Percentiles rank a stretch among this genome's conserved stretches.
Conservation (phyloP, 345 rosid species). For the Gynandropsis gynandra region DNA sequence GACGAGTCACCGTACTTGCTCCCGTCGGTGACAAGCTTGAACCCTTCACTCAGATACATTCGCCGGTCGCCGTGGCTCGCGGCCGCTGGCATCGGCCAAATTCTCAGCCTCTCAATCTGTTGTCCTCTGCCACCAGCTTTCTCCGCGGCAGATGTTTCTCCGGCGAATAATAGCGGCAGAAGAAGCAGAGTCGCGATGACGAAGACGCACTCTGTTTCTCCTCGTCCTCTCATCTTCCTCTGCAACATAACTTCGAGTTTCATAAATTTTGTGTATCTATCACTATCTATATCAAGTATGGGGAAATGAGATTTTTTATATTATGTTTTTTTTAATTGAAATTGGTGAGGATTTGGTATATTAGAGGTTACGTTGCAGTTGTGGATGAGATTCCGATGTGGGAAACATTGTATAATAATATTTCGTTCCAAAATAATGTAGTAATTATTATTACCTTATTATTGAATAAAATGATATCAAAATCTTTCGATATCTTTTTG, state of each 20-base stretch:
- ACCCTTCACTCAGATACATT: slow-evolving; percentile 30
- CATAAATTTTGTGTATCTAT: background rate
- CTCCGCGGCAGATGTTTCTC: slow-evolving; percentile 21
- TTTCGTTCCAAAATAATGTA: no score
- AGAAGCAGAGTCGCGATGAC: slow-evolving; percentile 17
- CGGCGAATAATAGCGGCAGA: slow-evolving; percentile 24
- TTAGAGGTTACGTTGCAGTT: slow-evolving; percentile 12
- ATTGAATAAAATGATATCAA: no score
- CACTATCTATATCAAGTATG: background rate
- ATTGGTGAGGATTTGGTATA: slow-evolving; percentile 19
- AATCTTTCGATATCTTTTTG: no score
- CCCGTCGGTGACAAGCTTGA: slow-evolving; percentile 30
- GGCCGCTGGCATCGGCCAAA: slow-evolving; percentile 52
- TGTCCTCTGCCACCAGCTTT: slow-evolving; percentile 13
- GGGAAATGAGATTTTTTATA: background rate
- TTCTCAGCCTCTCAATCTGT: slow-evolving; percentile 28
- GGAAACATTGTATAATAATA: background rate
- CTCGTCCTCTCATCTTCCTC: background rate
- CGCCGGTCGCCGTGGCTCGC: slow-evolving; percentile 35
- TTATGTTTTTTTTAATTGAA: background rate
- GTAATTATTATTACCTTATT: no score
- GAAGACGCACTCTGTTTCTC: slow-evolving; percentile 18
- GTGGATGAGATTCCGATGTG: slow-evolving; percentile 12
- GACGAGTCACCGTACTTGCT: slow-evolving; percentile 33
- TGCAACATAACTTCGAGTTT: slow-evolving; percentile 6